Percentiles rank a stretch among this genome's conserved stretches.
Evolutionary conservation across 2,329 filamentous ascomycete genomes (phyloP).

Genomic region (Epichloe festucae): DNA sequence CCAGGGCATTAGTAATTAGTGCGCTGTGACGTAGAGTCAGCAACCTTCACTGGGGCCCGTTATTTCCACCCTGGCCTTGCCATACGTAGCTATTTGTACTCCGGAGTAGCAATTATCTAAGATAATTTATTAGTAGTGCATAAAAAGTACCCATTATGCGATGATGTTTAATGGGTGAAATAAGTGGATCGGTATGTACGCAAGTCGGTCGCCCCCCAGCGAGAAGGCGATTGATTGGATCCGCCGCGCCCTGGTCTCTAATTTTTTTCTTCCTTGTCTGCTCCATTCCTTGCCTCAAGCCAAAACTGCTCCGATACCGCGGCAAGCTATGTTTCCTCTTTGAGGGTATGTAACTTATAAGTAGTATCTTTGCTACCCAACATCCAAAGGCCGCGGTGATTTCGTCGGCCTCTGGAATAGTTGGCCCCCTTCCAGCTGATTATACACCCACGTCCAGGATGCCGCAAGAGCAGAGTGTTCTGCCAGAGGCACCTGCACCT

Average conservation of each 20-base stretch:
- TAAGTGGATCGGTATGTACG: too few relatives aligned
- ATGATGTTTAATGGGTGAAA: too few relatives aligned
- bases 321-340: neutral
- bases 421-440: neutral
- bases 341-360: neutral
- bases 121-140: too few relatives aligned
- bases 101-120: too few relatives aligned
- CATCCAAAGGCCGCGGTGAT: too few relatives aligned
- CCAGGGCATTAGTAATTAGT: conserved; percentile 4
- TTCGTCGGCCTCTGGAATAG: too few relatives aligned
- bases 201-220: too few relatives aligned
- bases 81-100: too few relatives aligned
- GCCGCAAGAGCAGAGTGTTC: conserved; percentile 1
- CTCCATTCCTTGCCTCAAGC: neutral
- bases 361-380: too few relatives aligned
- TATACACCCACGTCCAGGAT: neutral
- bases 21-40: neutral
- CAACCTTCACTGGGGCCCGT: too few relatives aligned
- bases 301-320: neutral
- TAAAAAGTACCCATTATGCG: too few relatives aligned
- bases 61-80: neutral
- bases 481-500: neutral
- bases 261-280: neutral
- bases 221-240: neutral
- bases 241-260: neutral